phyloP scores from a whole-genome alignment of 179 eudicot species.

The Beta macrorhiza region DNA sequence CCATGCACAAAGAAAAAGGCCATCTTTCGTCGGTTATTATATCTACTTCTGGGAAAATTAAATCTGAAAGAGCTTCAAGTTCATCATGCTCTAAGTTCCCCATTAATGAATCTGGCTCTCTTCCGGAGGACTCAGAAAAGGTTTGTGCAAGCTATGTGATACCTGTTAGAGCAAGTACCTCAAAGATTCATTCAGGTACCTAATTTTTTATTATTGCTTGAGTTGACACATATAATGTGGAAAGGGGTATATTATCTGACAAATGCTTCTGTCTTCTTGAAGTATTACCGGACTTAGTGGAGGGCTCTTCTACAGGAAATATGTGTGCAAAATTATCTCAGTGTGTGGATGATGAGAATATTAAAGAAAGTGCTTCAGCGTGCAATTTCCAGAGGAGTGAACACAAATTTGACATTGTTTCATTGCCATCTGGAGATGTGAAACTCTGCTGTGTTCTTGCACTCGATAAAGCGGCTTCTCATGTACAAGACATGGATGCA shows the following conservation, averaged over 20 bases:
- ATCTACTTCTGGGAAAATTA: slow-evolving; percentile 22
- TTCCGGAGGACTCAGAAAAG: slow-evolving; percentile 13
- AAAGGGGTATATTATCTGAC: neutral
- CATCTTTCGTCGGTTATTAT: slow-evolving; percentile 19
- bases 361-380: slow-evolving; percentile 20
- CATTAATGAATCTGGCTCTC: slow-evolving; percentile 11
- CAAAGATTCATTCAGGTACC: slow-evolving; percentile 34
- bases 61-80: slow-evolving; percentile 25
- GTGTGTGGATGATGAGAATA: slow-evolving; percentile 22
- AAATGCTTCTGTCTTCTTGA: slow-evolving; percentile 9
- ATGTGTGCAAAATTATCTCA: slow-evolving; percentile 23
- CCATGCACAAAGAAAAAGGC: slow-evolving; percentile 28
- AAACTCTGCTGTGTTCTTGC: slow-evolving; percentile 33
- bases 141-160: neutral
- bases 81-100: slow-evolving; percentile 25
- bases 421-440: slow-evolving; percentile 36
- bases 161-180: slow-evolving; percentile 16
- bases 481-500: slow-evolving; percentile 24
- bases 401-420: slow-evolving; percentile 33
- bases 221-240: slow-evolving; percentile 1
- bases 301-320: slow-evolving; percentile 32
- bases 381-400: slow-evolving; percentile 18
- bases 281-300: slow-evolving; percentile 31
- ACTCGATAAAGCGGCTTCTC: slow-evolving; percentile 12
- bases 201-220: neutral